Evolutionary conservation across 257 asterid genomes (phyloP), one percentile per base, ranked within the genome.

Genomic region (Nicotiana benthamiana): DNA sequence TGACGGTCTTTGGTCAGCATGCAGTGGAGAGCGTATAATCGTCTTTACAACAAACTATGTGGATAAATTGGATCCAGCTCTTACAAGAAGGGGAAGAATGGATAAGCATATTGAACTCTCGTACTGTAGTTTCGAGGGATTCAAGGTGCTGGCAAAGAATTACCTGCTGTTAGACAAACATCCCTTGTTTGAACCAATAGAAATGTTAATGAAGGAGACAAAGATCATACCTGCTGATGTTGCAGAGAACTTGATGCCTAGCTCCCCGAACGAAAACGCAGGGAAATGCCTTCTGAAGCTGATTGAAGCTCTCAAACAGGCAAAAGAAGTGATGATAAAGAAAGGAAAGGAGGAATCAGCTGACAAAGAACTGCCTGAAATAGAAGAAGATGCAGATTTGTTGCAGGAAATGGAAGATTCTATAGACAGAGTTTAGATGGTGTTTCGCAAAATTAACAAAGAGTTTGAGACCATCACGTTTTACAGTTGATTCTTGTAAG

Each of bases 61-160:
- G 10, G 79, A 83, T 32, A 82, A 80, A 65, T 66, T 83, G 52
- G 83, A 79, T 51, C 86, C 81, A 8, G 79, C 78, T 51, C 81
- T 83, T 26, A 83, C 83, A 4, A 79, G 86, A 40, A 59, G 79
- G 36, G 86, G 86, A 24, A 52, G 83, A 79, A 83, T 83, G 86
- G 86, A 83, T 65, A 79, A 83, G 80, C 79, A 83, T 15, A 80
- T 83, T 18, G 78, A 83, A 54, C 61, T 83, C 17, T 83, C 86
- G 10, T 83, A 83, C 76, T 80, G 79, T 57, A 83, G 34, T 24
- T 79, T 79, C 54, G 83, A 83, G 80, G 85, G 85, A 70, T 83
- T 83, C 46, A 83, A 78, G 75, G 85, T 83, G 22, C 85, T 79
- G 22, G 85, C 85, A 22, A 83, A 54, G 72, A 83, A 48, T 52